These are phyloP conservation scores for Emiliania huxleyi DNA, from an alignment of 78 protist species.

Conservation along the genomic window DNA sequence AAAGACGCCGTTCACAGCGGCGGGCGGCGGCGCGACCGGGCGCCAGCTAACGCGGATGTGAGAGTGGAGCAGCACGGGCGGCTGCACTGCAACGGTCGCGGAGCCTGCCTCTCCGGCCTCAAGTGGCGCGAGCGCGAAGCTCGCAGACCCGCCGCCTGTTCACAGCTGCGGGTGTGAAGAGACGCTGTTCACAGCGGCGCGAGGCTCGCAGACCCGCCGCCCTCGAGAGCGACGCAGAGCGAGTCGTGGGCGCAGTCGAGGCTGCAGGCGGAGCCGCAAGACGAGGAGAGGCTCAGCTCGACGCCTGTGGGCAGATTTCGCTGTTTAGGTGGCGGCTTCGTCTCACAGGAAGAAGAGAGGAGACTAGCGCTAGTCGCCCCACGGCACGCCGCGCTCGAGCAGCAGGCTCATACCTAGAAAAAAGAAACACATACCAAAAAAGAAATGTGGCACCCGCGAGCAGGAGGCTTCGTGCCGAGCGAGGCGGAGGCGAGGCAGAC, in stretches of 20 bases:
- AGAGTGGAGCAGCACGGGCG: background rate
- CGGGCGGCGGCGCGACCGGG: too few relatives aligned
- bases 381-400: background rate
- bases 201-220: background rate
- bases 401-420: background rate
- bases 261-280: background rate
- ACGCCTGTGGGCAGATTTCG: background rate
- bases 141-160: too few relatives aligned
- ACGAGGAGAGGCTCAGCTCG: background rate
- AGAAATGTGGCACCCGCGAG: too few relatives aligned
- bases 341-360: too few relatives aligned
- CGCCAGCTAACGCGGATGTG: background rate
- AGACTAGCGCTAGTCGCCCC: too few relatives aligned
- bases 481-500: background rate
- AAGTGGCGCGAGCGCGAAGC: background rate
- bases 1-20: too few relatives aligned
- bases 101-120: background rate
- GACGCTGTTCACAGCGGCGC: too few relatives aligned
- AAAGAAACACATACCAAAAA: too few relatives aligned
- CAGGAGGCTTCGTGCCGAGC: too few relatives aligned
- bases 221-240: background rate
- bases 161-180: too few relatives aligned
- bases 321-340: too few relatives aligned
- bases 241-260: background rate
- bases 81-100: background rate